Conservation (phyloP, 305 asterid species). For the Solanum hybrid region DNA sequence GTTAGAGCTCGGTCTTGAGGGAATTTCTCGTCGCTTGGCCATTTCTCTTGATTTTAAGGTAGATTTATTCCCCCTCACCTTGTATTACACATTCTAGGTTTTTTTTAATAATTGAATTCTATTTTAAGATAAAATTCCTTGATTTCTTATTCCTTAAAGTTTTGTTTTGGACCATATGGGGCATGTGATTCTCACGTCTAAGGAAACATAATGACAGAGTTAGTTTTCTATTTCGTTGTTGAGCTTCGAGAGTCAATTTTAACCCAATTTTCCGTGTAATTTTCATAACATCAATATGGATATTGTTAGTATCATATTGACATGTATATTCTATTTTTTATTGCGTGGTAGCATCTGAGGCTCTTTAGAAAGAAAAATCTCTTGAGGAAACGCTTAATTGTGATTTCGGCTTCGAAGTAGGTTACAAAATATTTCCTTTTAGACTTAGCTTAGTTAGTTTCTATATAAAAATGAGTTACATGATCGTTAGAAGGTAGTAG, state of each 20-base stretch:
- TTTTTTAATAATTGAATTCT: background rate
- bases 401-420: background rate
- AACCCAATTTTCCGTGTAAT: background rate
- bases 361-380: background rate
- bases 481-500: background rate
- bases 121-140: background rate
- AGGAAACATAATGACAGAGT: background rate
- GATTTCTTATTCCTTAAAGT: background rate
- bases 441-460: background rate
- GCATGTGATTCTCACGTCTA: background rate
- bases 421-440: background rate
- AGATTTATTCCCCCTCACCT: background rate
- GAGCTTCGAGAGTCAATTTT: background rate
- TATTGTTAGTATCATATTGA: background rate
- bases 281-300: background rate
- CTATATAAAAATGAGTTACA: background rate
- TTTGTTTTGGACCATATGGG: background rate
- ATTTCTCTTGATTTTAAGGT: background rate
- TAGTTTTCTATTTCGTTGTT: background rate
- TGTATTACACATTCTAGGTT: background rate
- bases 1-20: background rate
- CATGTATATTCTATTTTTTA: background rate
- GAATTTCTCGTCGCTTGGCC: background rate
- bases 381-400: background rate
- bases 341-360: background rate